Evolutionary conservation across 768 basidiomycete species (phyloP).

Genomic region (Lactarius quietus): DNA sequence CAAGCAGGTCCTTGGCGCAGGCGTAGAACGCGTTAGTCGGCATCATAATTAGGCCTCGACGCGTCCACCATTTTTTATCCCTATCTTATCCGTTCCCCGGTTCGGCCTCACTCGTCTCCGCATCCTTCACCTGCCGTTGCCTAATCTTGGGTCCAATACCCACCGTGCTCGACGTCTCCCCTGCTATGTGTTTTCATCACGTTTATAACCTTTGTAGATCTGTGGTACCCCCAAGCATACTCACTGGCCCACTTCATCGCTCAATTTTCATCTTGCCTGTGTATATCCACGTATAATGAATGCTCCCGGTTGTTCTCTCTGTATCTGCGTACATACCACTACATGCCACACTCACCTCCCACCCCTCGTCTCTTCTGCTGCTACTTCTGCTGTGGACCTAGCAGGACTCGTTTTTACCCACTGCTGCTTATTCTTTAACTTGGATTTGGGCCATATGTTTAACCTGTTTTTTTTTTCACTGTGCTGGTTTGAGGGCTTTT

Average conservation of each 20-base stretch:
- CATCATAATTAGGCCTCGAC: slow-evolving; percentile 20
- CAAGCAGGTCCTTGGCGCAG: slow-evolving; percentile 25
- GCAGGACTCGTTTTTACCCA: neutral
- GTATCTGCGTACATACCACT: slow-evolving; percentile 7
- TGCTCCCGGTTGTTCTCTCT: neutral
- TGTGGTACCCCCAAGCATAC: neutral
- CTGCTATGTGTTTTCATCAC: too few relatives aligned
- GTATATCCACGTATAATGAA: neutral
- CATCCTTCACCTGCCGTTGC: neutral
- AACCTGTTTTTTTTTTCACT: neutral
- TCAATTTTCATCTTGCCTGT: slow-evolving; percentile 9
- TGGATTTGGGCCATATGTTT: neutral
- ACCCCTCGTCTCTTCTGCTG: neutral
- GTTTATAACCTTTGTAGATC: neutral
- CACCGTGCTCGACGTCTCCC: neutral
- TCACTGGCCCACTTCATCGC: neutral
- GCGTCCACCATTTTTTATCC: slow-evolving; percentile 6
- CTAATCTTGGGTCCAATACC: neutral
- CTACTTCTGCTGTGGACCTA: slow-evolving; percentile 1
- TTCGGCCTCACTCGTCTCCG: neutral
- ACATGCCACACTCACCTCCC: neutral
- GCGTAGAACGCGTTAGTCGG: slow-evolving; percentile 27
- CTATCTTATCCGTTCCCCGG: slow-evolving; percentile 8
- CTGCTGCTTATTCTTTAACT: neutral
- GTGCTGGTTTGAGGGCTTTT: slow-evolving; percentile 26